Conservation (phyloP, 371 early-diverging fungal species). For the Rhizomucor miehei region DNA sequence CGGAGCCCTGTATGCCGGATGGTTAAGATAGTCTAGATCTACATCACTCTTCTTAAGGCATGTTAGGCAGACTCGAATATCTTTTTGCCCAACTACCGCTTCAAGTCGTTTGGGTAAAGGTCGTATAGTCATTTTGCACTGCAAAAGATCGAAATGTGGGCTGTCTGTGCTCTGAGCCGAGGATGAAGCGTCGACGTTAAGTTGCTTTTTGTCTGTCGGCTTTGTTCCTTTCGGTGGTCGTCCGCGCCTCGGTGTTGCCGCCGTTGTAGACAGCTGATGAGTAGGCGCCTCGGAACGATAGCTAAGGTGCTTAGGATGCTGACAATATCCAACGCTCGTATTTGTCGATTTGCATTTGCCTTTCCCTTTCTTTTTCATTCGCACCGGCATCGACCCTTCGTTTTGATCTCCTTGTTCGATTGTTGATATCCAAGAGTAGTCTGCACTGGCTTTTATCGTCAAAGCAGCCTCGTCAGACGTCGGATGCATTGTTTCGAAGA, state of each 20-base stretch:
- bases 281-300: slow-evolving; percentile 11
- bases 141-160: no score
- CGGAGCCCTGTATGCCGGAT: slow-evolving; percentile 29
- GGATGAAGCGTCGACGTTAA: not conserved
- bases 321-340: slow-evolving; percentile 19
- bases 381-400: no score
- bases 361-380: not conserved
- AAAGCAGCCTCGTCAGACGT: no score
- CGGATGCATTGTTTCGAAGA: no score
- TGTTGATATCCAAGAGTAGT: no score
- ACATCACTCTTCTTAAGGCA: slow-evolving; percentile 39
- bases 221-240: slow-evolving; percentile 44
- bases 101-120: slow-evolving; percentile 41
- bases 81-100: slow-evolving; percentile 27
- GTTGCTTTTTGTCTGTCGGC: slow-evolving; percentile 6
- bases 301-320: slow-evolving; percentile 20
- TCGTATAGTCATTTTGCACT: slow-evolving; percentile 24
- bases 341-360: slow-evolving; percentile 1
- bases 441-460: no score
- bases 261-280: not conserved
- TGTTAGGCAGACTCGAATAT: slow-evolving; percentile 39
- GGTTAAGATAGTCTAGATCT: slow-evolving; percentile 27
- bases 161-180: not conserved
- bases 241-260: slow-evolving; percentile 28
- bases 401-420: no score